phyloP scores from a whole-genome alignment of 2,329 filamentous ascomycete species.

The Xylariaceae sp. region DNA sequence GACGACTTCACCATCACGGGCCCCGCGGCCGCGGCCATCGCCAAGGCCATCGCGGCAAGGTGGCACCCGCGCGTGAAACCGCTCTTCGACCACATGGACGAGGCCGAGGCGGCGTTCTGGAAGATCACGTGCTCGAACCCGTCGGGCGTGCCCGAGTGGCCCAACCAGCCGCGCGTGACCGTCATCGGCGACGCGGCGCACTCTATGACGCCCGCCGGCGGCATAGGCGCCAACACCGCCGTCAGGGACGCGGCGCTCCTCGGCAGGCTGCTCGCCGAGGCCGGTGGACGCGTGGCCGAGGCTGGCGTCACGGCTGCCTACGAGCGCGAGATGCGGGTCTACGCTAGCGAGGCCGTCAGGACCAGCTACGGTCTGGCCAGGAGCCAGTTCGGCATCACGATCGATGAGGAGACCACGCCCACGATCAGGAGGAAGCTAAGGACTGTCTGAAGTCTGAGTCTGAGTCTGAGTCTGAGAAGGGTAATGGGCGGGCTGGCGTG shows the following conservation, averaged over 20 bases:
- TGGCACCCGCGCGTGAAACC: conserved; percentile 54
- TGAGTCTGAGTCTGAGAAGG: too few relatives aligned
- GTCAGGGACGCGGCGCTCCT: conserved; percentile 50
- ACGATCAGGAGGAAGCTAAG: conserved; percentile 9
- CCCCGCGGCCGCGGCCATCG: conserved; percentile 50
- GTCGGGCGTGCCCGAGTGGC: conserved; percentile 54
- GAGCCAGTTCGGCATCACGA: conserved; percentile 38
- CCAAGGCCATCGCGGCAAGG: conserved; percentile 45
- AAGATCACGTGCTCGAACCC: conserved; percentile 61
- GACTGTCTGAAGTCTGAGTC: too few relatives aligned
- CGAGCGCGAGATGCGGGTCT: conserved; percentile 57
- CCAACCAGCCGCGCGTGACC: conserved; percentile 52
- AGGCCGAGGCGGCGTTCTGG: conserved; percentile 56
- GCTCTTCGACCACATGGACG: conserved; percentile 54
- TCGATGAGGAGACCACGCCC: conserved; percentile 17
- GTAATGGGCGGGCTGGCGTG: too few relatives aligned
- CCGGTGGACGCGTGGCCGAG: conserved; percentile 48
- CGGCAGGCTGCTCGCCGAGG: conserved; percentile 45
- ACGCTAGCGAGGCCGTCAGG: conserved; percentile 50
- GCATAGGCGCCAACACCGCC: conserved; percentile 53
- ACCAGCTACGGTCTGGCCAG: conserved; percentile 47
- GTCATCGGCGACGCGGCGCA: conserved; percentile 55
- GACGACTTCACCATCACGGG: conserved; percentile 56
- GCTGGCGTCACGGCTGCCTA: conserved; percentile 52
- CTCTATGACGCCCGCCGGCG: conserved; percentile 53